phyloP scores from a whole-genome alignment of 257 asterid species.

The Solanum tacnaense region DNA sequence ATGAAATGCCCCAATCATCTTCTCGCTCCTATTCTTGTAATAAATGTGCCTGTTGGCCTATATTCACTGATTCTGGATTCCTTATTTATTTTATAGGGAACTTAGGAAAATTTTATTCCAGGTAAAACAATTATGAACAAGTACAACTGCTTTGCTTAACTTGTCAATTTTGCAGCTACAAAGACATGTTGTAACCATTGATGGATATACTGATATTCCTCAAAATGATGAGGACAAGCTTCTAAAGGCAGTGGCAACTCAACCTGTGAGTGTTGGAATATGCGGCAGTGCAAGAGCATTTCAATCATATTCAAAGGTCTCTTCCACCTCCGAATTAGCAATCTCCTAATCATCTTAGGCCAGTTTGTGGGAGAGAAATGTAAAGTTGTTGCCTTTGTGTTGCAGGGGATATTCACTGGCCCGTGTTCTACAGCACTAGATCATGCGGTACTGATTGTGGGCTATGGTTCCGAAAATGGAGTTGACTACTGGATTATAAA shows the following conservation, averaged over 20 bases:
- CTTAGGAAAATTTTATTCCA: neutral
- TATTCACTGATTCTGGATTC: neutral
- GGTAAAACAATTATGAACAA: neutral
- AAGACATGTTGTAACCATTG: constrained; percentile 68
- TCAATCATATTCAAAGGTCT: constrained; percentile 74
- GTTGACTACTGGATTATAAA: constrained; percentile 82
- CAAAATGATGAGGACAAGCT: constrained; percentile 54
- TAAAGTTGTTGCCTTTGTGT: neutral
- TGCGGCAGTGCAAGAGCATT: constrained; percentile 70
- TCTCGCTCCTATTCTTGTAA: neutral
- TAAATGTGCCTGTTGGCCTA: neutral
- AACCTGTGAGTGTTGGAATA: constrained; percentile 93
- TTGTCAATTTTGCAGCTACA: constrained; percentile 40
- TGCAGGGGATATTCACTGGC: constrained; percentile 81
- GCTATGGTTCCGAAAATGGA: constrained; percentile 70
- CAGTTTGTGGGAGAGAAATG: neutral
- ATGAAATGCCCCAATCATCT: neutral
- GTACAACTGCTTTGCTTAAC: neutral
- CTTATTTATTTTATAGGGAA: neutral
- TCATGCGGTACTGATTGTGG: constrained; percentile 87
- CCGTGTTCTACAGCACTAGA: constrained; percentile 80
- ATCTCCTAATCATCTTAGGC: neutral
- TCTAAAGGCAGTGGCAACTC: constrained; percentile 63
- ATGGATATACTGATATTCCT: constrained; percentile 61
- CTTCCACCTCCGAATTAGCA: constrained; percentile 1